Base-by-base conservation (phyloP, 2,329 filamentous ascomycete genomes). In the Trichoderma atroviride region DNA sequence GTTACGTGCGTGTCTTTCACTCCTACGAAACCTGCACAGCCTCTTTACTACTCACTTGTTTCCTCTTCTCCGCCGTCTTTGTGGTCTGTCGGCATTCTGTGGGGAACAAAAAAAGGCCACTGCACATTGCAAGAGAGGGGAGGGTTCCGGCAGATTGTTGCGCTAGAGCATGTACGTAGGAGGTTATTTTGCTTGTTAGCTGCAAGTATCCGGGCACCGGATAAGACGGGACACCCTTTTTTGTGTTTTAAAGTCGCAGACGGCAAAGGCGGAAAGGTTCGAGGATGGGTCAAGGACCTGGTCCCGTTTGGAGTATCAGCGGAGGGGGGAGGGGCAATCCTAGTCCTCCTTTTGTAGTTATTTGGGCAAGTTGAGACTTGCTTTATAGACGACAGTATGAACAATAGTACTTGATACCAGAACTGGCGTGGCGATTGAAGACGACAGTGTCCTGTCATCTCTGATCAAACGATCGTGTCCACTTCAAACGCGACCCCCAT, bases 21-120 rank as follows among this genome's bases (percentile, higher is more conserved):
- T 29, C n/a, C 19, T 31, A 50, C n/a, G n/a, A 24, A 24, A 29
- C 22, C 24, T 3, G 47, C 59, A 50, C 37, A 29, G 59, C 29
- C 29, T 50, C 43, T 50, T 43, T 19, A 22, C 47, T 50, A 10
- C n/a, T n/a, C 35, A 22, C 22, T 47, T 27, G 24, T 31, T 24
- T 47, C 58, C 29, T 24, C 58, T 16, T 27, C 58, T 60, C 40
- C 55, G 55, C 27, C 27, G 50, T 67, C 29, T 27, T 9, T 22
- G 52, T 66, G 55, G n/a, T 19, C 29, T 47, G 52, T 60, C 53
- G 52, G 62, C 53, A 29, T 59, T 50, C 55, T 67, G 55, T 53
- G 60, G 60, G 31, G 60, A 63, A 33, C 24, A 11, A n/a, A 33
- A 50, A 11, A n/a, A n/a, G 24, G 24, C 24, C 57, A 24, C 11